Conservation (phyloP, 768 basidiomycete genomes). For the Tubosaeta sp. region DNA sequence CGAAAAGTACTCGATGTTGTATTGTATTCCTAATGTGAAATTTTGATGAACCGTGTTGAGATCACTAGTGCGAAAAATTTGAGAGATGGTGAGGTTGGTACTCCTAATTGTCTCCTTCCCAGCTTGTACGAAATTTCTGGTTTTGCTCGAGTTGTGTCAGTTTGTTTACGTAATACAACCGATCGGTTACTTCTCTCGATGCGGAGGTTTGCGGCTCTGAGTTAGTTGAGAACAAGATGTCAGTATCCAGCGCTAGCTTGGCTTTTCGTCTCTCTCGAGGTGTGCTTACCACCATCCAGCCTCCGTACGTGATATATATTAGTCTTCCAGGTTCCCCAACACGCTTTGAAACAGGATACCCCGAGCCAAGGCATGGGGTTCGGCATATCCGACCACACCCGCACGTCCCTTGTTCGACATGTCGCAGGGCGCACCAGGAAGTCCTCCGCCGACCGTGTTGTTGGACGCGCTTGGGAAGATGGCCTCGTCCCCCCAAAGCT, state of each 20-base stretch:
- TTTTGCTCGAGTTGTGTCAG: too few species aligned
- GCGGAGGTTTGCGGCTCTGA: too few species aligned
- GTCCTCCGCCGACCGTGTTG: conserved; percentile 52
- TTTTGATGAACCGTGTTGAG: too few species aligned
- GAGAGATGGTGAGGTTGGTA: too few species aligned
- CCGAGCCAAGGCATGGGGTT: conserved; percentile 54
- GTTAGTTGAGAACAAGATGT: conserved; percentile 1
- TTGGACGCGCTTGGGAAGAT: conserved; percentile 46
- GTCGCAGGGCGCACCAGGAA: conserved; percentile 73
- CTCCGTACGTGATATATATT: conserved; percentile 36
- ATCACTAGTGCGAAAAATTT: too few species aligned
- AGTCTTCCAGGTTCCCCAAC: neutral
- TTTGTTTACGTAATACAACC: too few species aligned
- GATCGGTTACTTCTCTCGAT: too few species aligned
- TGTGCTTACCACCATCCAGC: conserved; percentile 41
- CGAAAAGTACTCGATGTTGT: too few species aligned
- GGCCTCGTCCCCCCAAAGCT: conserved; percentile 39
- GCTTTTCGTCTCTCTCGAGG: conserved; percentile 38
- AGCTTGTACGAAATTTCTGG: too few species aligned
- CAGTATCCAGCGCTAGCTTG: conserved; percentile 1
- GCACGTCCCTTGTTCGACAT: conserved; percentile 58
- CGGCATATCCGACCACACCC: conserved; percentile 38
- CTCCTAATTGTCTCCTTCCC: too few species aligned
- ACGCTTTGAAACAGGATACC: conserved; percentile 42
- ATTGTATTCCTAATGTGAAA: too few species aligned